Evolutionary conservation across 164 flowering plant genomes (phyloP).

Genomic region (Annona squamosa): DNA sequence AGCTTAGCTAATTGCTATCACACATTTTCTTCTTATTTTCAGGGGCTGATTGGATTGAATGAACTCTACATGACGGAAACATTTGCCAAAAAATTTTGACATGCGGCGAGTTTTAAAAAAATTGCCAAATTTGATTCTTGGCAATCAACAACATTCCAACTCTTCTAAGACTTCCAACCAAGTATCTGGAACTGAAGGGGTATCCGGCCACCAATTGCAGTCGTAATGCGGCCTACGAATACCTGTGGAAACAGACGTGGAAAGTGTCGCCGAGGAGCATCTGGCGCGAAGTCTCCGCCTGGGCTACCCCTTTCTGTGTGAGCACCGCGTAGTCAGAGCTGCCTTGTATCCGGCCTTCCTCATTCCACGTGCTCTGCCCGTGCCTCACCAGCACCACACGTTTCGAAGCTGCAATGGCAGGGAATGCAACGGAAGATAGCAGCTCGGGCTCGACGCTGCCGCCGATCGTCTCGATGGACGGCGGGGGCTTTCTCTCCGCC

Average conservation of each 20-base stretch:
- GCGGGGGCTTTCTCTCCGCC: slow-evolving; percentile 5
- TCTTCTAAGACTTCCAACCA: no score
- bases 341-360: slow-evolving; percentile 91
- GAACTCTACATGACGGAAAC: no score
- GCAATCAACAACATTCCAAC: no score
- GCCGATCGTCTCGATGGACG: neutral
- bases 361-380: slow-evolving; percentile 98
- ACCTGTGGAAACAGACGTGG: slow-evolving; percentile 80
- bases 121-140: no score
- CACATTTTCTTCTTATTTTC: no score
- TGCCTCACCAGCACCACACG: slow-evolving; percentile 90
- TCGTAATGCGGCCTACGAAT: neutral
- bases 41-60: no score
- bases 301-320: slow-evolving; percentile 79
- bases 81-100: no score
- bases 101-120: no score
- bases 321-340: slow-evolving; percentile 86
- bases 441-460: slow-evolving; percentile 13
- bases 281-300: slow-evolving; percentile 86
- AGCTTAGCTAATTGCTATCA: no score
- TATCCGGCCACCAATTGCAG: neutral
- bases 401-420: slow-evolving; percentile 50
- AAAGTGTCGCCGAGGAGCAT: slow-evolving; percentile 76
- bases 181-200: neutral
- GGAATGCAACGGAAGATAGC: slow-evolving; percentile 28